Percentiles rank a stretch among this genome's conserved stretches.
These are phyloP conservation scores for Xylariaceae sp. DNA, from an alignment of 2,329 filamentous ascomycete species.

Conservation along the genomic window DNA sequence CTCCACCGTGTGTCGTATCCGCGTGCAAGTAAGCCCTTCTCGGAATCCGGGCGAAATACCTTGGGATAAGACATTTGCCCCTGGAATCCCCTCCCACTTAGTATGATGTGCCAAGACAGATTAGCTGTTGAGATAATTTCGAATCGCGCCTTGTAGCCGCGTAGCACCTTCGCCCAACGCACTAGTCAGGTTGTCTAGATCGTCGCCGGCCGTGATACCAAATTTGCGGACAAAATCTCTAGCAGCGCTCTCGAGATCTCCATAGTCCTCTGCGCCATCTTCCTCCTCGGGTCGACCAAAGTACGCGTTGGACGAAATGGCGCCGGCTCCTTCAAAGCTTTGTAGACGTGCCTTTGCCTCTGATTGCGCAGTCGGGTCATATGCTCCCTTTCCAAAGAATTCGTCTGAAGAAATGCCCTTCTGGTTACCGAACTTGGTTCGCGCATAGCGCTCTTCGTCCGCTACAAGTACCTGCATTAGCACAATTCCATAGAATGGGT, in stretches of 20 bases:
- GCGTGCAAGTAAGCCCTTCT: slow-evolving; percentile 1
- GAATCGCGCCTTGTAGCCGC: slow-evolving; percentile 73
- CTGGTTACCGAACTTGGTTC: slow-evolving; percentile 82
- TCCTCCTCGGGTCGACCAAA: slow-evolving; percentile 92
- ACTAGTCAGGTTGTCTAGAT: slow-evolving; percentile 83
- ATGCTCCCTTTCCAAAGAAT: slow-evolving; percentile 89
- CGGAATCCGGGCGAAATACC: neutral
- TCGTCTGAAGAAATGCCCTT: slow-evolving; percentile 98
- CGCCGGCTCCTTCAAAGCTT: slow-evolving; percentile 85
- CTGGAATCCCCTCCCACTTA: neutral
- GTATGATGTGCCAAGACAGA: neutral
- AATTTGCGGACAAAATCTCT: slow-evolving; percentile 96
- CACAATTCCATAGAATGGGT: neutral
- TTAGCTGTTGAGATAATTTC: slow-evolving; percentile 59
- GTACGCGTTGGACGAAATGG: slow-evolving; percentile 96
- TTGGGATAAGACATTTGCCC: neutral
- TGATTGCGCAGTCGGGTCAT: slow-evolving; percentile 71
- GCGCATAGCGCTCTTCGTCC: slow-evolving; percentile 78
- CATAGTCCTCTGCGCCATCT: slow-evolving; percentile 67
- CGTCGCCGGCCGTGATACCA: slow-evolving; percentile 91
- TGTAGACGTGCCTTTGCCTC: slow-evolving; percentile 85
- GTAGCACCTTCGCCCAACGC: slow-evolving; percentile 81
- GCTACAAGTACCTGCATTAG: slow-evolving; percentile 40
- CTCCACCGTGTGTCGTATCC: slow-evolving; percentile 4
- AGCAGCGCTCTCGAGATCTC: slow-evolving; percentile 85